Evolutionary conservation across 225 moss, liverwort and hornwort species (phyloP).

Genomic region (Polytrichum commune): DNA sequence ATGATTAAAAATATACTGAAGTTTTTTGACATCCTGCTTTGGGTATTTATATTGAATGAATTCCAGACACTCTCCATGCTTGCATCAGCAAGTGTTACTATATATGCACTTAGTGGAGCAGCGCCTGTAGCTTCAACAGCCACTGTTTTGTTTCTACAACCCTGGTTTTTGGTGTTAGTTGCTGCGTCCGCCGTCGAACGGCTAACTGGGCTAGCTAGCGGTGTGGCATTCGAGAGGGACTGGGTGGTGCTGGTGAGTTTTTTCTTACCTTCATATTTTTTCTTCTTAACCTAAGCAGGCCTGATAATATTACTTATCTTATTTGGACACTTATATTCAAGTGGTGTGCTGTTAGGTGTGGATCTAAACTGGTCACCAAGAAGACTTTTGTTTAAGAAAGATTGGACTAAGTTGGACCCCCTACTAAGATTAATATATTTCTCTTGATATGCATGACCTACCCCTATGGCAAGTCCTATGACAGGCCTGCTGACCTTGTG

Average conservation of each 20-base stretch:
- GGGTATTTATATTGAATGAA: not conserved
- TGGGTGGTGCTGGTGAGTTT: conserved; percentile 72
- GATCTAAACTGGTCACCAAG: no score
- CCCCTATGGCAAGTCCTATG: no score
- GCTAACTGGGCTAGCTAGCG: conserved; percentile 66
- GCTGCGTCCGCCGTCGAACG: conserved; percentile 70
- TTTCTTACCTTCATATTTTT: not conserved
- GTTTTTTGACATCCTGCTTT: not conserved
- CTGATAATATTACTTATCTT: no score
- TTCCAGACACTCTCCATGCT: conserved; percentile 72
- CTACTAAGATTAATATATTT: no score
- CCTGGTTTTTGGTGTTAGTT: conserved; percentile 75
- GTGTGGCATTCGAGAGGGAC: conserved; percentile 80
- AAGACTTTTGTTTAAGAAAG: no score
- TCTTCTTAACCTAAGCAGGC: no score
- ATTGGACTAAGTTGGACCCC: no score
- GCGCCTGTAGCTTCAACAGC: conserved; percentile 52
- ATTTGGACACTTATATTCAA: no score
- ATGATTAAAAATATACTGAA: no score
- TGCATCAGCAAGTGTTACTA: conserved; percentile 58
- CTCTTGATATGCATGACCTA: no score
- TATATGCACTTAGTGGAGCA: conserved; percentile 57
- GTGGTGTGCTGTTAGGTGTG: no score
- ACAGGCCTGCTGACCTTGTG: no score
- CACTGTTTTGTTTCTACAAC: conserved; percentile 50